Base-by-base conservation (phyloP, 2,329 filamentous ascomycete genomes). In the Phyllosticta capitalensis region DNA sequence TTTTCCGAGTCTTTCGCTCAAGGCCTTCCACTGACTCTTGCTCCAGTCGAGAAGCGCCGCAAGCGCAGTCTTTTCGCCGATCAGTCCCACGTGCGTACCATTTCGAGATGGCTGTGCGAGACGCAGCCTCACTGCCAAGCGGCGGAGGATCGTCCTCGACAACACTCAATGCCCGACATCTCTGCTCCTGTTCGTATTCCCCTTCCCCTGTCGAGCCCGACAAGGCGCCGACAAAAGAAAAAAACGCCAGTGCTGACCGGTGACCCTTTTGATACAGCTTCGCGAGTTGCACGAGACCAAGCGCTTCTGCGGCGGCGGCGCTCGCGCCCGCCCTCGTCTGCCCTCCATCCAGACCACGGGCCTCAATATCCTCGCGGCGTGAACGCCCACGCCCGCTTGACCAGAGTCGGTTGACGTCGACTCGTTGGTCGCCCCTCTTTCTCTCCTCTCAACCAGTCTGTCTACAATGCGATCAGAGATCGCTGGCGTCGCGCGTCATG, bases 31-130 rank as follows among this genome's bases (percentile, higher is more conserved):
- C n/a, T 57, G 33, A 51, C 56, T 53, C 10, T 52, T 17, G 12
- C 26, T 33, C 28, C 50, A 53, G 48, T 20, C 45, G 56, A 54
- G 56, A 51, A 58, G 28, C 52, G 38, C 20, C 22, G 56, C 22
- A 33, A 52, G 51, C 52, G 51, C 51, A 58, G 56, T 24, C 33
- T 54, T 33, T 58, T 52, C 2, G 51, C 33, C n/a, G 56, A 45
- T 22, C 51, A 58, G 38, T 58, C 51, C 22, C 56, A 58, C 33
- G 56, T 54, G 33, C 56, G 51, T 6, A 58, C 56, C 56, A 58
- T 58, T n/a, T 58, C 56, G 56, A 50, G 56, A 30, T 58, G 56
- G 56, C n/a, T 58, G 56, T 52, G 33, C 28, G 56, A 58, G 28
- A 54, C 56, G 56, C 51, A 30, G 30, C 30, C 24, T 49, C 56